These are phyloP conservation scores for Panaeolus papilionaceus DNA, from an alignment of 768 basidiomycete species.

Conservation along the genomic window DNA sequence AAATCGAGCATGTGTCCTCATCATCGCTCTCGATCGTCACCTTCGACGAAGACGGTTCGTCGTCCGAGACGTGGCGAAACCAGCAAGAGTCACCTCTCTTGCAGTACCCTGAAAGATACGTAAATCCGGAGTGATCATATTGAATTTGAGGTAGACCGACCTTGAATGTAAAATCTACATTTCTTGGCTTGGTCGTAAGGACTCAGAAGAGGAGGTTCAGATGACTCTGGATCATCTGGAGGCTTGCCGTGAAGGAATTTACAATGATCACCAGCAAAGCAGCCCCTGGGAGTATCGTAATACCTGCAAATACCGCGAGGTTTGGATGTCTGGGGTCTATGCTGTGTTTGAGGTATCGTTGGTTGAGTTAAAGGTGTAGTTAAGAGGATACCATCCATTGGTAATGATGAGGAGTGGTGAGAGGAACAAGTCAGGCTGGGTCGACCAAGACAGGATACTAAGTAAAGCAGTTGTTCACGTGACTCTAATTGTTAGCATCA, in stretches of 20 bases:
- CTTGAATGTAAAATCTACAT: constrained; percentile 68
- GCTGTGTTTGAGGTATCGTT: background rate
- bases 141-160: constrained; percentile 37
- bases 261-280: constrained; percentile 71
- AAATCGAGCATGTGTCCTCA: constrained; percentile 70
- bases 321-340: constrained; percentile 71
- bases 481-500: constrained; percentile 13
- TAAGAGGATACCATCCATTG: constrained; percentile 20
- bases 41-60: constrained; percentile 24
- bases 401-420: constrained; percentile 11
- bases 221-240: constrained; percentile 37
- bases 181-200: constrained; percentile 76
- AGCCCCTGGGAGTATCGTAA: constrained; percentile 68
- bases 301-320: constrained; percentile 75
- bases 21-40: constrained; percentile 40
- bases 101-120: constrained; percentile 62
- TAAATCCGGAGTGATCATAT: constrained; percentile 13
- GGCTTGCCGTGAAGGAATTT: constrained; percentile 75
- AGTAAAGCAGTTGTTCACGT: constrained; percentile 6
- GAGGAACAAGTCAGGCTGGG: constrained; percentile 18
- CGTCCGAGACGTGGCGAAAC: constrained; percentile 63
- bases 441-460: constrained; percentile 10
- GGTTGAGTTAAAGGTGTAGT: background rate
- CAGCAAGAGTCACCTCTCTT: constrained; percentile 74
- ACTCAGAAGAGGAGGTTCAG: constrained; percentile 46